Conservation (phyloP, 2,329 filamentous ascomycete species). For the Blumeria hordei region DNA sequence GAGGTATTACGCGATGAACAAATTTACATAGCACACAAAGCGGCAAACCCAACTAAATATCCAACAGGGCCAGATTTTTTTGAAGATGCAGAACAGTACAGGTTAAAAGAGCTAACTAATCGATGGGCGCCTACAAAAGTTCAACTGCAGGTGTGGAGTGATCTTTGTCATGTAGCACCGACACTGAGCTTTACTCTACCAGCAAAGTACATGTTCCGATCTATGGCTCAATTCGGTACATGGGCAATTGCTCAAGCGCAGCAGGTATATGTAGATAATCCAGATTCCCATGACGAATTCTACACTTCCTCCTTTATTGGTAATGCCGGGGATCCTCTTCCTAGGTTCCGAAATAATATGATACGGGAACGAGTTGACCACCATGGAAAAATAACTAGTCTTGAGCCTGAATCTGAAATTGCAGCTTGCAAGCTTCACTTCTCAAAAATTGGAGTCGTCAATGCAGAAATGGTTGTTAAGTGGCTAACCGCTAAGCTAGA, state of each 20-base stretch:
- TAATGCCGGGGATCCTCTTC: constrained; percentile 66
- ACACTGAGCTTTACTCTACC: constrained; percentile 92
- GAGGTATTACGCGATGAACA: constrained; percentile 86
- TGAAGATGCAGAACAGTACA: constrained; percentile 28
- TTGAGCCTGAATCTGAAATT: constrained; percentile 40
- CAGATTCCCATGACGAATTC: neutral
- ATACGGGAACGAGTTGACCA: constrained; percentile 69
- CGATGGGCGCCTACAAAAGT: constrained; percentile 70
- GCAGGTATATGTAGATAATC: constrained; percentile 24
- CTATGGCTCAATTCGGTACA: constrained; percentile 76
- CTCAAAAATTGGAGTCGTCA: constrained; percentile 52
- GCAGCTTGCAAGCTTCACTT: constrained; percentile 36
- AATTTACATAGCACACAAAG: constrained; percentile 85
- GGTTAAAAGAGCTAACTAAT: constrained; percentile 20
- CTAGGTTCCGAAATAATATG: constrained; percentile 64
- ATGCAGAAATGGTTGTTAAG: constrained; percentile 52
- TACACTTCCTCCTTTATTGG: constrained; percentile 28
- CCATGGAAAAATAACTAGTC: constrained; percentile 46
- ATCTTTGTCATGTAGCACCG: constrained; percentile 75
- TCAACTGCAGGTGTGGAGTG: constrained; percentile 88
- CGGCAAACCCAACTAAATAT: constrained; percentile 59
- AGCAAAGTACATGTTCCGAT: constrained; percentile 87
- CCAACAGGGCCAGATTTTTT: constrained; percentile 40
- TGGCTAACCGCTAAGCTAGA: constrained; percentile 55
- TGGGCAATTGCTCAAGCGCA: constrained; percentile 76